Evolutionary conservation across 2,329 filamentous ascomycete species (phyloP), one percentile per base, ranked within the genome.

Genomic region (Fusarium solani-melongenae): DNA sequence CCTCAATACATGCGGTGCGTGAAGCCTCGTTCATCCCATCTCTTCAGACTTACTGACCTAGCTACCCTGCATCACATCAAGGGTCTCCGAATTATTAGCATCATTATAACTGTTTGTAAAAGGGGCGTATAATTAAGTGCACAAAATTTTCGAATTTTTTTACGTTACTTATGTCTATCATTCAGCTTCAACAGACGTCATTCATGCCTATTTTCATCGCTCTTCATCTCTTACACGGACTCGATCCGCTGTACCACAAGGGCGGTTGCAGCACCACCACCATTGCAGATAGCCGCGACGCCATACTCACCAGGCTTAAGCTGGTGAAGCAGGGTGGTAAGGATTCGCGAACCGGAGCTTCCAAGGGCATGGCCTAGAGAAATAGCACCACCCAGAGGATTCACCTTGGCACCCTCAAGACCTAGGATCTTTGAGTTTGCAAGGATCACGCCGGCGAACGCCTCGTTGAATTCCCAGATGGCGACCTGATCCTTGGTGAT

Each of bases 401-500:
- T 98, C 49, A 98, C 94, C 38, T 90, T 92, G 44, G 94, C 94
- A 55, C 89, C 88, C 73, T 95, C 89, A 3, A 98, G 89, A 49
- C 93, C 94, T 36, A 98, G 89, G 71, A 97, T 95, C 92, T 97
- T 95, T 79, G 94, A 92, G 80, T 98, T 98, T 46, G 96, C 95
- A 81, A 96, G 95, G 83, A 98, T 96, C 33, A 98, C 95, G 6
- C 94, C 94, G 31, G 96, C 96, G 81, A 99, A 99, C 0, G 96
- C 96, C 85, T 99, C 96, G 83, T 99, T 99, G 84, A 99, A 98
- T 82, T 98, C 96, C 96, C 96, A 98, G 24, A 98, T 86, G 6
- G 96, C 92, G 53, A 99, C 94, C 82, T 98, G 93, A 55, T 97
- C 93, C 84, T 95, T 94, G 73, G 91, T 94, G 75, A 99, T 95